Conservation (phyloP, 202 grass and related monocot species). For the Digitaria exilis region DNA sequence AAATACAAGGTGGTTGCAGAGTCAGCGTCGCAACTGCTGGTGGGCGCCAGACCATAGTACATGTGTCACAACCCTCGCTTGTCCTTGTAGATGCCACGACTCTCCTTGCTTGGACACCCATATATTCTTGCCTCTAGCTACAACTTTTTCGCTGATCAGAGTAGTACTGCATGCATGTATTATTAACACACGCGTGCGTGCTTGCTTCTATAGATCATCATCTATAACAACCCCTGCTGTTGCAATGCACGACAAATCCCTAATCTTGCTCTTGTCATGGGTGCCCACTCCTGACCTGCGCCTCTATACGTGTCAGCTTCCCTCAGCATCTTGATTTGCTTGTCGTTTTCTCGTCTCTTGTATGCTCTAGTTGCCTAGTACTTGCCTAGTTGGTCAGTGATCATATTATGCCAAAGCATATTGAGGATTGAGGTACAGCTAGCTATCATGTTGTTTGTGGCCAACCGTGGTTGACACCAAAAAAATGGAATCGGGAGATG, state of each 20-base stretch:
- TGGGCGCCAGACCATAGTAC: slow-evolving; percentile 29
- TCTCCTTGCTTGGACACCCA: no score
- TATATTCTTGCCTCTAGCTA: neutral
- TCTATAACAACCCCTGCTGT: no score
- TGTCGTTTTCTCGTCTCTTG: neutral
- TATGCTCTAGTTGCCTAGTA: no score
- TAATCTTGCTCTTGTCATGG: slow-evolving; percentile 7
- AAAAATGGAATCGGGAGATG: neutral
- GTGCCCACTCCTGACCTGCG: neutral
- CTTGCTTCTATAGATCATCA: no score
- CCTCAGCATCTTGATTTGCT: neutral
- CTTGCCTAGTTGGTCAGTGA: neutral
- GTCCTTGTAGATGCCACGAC: neutral
- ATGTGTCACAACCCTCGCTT: neutral
- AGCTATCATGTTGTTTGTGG: neutral
- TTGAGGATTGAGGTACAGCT: neutral
- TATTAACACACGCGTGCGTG: no score
- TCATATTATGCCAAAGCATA: neutral
- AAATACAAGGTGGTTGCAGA: slow-evolving; percentile 20
- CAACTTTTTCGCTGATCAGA: no score
- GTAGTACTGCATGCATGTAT: no score
- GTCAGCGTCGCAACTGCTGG: slow-evolving; percentile 29
- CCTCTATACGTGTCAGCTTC: neutral
- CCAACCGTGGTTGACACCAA: neutral
- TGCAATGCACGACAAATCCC: slow-evolving; percentile 36